Evolutionary conservation across 23 red algal genomes (phyloP), one percentile per base, ranked within the genome.

Genomic region (Gracilaria domingensis): DNA sequence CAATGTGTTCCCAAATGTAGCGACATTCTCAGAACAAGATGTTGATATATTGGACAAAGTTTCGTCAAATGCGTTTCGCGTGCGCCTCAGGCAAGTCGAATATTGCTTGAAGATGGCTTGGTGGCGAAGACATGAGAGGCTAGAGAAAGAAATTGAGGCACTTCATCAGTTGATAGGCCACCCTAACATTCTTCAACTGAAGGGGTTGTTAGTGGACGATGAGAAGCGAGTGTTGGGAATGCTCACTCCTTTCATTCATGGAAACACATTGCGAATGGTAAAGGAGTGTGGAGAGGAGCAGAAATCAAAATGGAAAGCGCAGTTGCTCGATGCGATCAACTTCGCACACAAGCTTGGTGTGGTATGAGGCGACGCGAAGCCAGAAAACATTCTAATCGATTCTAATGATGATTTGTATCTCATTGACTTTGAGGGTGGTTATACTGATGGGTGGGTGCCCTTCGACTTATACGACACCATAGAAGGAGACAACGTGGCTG

Each of bases 321-420:
- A 79, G 38, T 12, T 79, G 50, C 3, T 26, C 13, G 74, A 79
- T 23, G 74, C 74, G 2, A 20, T 79, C n/a, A 2, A 79, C 45
- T 23, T 12, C 28, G 2, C 51, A 42, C 74, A 79, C 23, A 50
- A 7, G 24, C 29, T 30, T 12, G 74, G 30, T 12, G 39, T 23
- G 4, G 74, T 79, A 7, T 79, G 74, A 39, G 42, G 42, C 2
- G 74, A 79, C n/a, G 74, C 74, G 16, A 79, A 50, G n/a, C 74
- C 74, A 33, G 74, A 9, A 4, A 79, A 79, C 39, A 51, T 79
- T 12, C 4, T 79, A 20, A 51, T 79, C 2, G 38, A 79, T 29
- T 2, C 1, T 12, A 18, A 51, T 3, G 39, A n/a, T 56, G n/a
- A 9, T 26, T 3, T 20, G 3, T 12, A 8, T 26, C 23, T 79